Evolutionary conservation across 495 filamentous ascomycete species (phyloP), one percentile per base, ranked within the genome.

Genomic region (Cercophora scortea): DNA sequence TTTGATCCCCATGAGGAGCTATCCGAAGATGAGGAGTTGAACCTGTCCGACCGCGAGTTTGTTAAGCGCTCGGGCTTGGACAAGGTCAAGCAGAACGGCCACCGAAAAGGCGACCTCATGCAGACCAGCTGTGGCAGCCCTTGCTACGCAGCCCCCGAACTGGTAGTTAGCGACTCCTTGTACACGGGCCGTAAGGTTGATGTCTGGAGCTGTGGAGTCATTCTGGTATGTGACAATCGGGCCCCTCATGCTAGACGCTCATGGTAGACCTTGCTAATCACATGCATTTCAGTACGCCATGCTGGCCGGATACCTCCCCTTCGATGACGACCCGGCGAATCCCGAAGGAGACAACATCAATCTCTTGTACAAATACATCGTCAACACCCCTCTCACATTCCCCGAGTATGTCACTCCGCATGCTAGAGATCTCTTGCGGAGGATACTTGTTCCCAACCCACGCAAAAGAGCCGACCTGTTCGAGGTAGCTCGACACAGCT

Each of bases 281-380:
- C 15, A 13, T 25, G 2, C n/a, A 10, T 10, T 40, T 17, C 15
- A 98, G 93, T 99, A 97, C 70, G 93, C 93, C 39, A 99, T 99
- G 93, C 78, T 99, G 50, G 93, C 93, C 10, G 93, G 93, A 33
- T 99, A 97, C 67, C 78, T 99, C n/a, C 93, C 93, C 4, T 99
- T 99, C 64, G 93, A 99, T 62, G 93, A 99, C 61, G 93, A 99
- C 61, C 93, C 93, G 54, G 94, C 91, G 39, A 99, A 99, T 62
- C 93, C 93, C 5, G 93, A 99, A 71, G 93, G 93, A 42, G 93
- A 99, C 59, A 99, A 99, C 63, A 99, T 99, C 75, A 99, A 97
- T 67, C 77, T 97, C 6, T 78, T 99, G 47, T 99, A 99, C 76
- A 97, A 96, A 72, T 99, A 99, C 72, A 99, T 99, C 58, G 90